Base-by-base conservation (phyloP, 768 basidiomycete genomes). In the Boletus eberwhitei region DNA sequence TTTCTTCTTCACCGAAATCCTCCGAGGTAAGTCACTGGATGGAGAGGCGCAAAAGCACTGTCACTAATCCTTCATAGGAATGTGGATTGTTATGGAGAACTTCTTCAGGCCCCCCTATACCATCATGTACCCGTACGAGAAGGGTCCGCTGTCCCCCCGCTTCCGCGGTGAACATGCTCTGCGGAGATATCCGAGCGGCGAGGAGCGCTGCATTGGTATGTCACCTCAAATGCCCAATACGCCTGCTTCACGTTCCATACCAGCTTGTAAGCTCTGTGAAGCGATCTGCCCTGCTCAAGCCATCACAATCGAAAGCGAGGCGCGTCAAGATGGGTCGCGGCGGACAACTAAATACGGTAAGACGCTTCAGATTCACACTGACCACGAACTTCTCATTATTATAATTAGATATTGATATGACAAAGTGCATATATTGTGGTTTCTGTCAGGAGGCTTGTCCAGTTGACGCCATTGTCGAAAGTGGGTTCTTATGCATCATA, bases 391-490 rank as follows among this genome's bases (percentile, higher is more conserved):
- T 31, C 32, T 55, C 47, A 51, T 38, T 11, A 26, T 31, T 6
- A 40, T 44, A 48, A 49, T 29, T 60, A 95, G 93, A 98, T 75
- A 94, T 98, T 65, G 97, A 99, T 72, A 99, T 99, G 97, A 99
- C 97, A 55, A 98, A 95, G 80, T 98, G 97, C 75, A 99, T 99
- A 67, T 99, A 99, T 79, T 99, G 97, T 74, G 97, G 97, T 50
- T 98, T 98, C 80, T 98, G 97, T 73, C 96, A 98, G 74, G 97
- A 98, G 75, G 97, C 97, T 31, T 99, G 97, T 71, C 97, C 97
- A 2, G 97, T 98, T 53, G 97, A 98, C 74, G 97, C 97, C 55
- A 98, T 99, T 64, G 97, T 99, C 51, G 97, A 98, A 78, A 96
- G 95, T 96, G 69, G 60, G 92, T 77, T 39, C 48, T 24, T 24